Base-by-base conservation (phyloP, 208 protist species). In the Porcisia hertigi region DNA sequence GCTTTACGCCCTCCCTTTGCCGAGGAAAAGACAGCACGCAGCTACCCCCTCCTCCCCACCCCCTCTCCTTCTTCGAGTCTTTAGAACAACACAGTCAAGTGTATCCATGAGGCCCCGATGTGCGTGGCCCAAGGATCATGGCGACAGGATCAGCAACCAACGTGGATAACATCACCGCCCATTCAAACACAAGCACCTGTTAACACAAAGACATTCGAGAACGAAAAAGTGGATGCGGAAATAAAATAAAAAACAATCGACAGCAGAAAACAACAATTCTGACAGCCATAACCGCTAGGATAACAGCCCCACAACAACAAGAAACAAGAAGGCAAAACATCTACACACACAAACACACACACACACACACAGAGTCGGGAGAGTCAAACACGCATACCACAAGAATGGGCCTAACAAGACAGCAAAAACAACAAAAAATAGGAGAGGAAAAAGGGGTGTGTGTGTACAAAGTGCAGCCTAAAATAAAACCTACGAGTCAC, bases 181-280 rank as follows among this genome's bases (percentile, higher is more conserved):
- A 18, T 53, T n/a, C n/a, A 67, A 16, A 54, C 71, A 58, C 45
- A 54, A 25, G 64, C 71, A 60, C 43, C 30, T 30, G 30, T 30
- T 57, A 16, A 59, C 47, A n/a, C 47, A 12, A 52, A 52, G 11
- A 52, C 5, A 14, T 52, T 52, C 8, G 11, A 70, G 3, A 47
- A 54, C 65, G 23, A 47, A 16, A 52, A 52, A 52, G 11, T 5
- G 8, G 12, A 53, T 12, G 6, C 14, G 16, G 45, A 63, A n/a
- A 73, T 43, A 73, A 73, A 62, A 73, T 60, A 73, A 30, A 60
- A 5, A 60, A 36, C 57, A 23, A 60, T 12, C 7, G 20, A 60
- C 30, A 30, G 30, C 30, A 30, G 30, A 30, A 30, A 30, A 30
- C 30, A 30, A 30, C 30, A 30, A 30, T 30, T 30, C 30, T n/a